Evolutionary conservation across 345 rosid species (phyloP), one percentile per base, ranked within the genome.

Genomic region (Brassica nigra): DNA sequence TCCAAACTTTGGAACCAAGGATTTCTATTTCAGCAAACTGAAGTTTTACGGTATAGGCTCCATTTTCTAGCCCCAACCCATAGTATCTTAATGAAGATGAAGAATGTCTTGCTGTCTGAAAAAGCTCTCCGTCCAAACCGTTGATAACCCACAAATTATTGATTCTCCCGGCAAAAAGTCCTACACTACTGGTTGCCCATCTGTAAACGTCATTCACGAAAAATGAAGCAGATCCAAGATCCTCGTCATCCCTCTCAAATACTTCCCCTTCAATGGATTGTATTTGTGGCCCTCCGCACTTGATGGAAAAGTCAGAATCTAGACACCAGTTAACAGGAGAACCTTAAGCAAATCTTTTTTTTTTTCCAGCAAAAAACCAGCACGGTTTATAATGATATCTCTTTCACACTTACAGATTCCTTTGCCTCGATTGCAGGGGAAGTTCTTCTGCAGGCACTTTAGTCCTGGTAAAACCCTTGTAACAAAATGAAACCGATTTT

Each of bases 201-300:
- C 83, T 86, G 8, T 66, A 7, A 1, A 65, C 28, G 68, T 67
- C 71, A 31, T 86, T 78, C 42, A 90, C 88, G 11, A 77, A 57
- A 77, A 83, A 89, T 0, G 95, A 74, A 28, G 92, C 86, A 12
- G 93, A 78, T 62, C 92, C 92, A 75, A 89, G 88, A 30, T 80
- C 67, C 64, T 1, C 75, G 15, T 87, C 74, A 2, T 89, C 93
- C 44, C 57, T 81, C 75, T 92, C 92, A 42, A 74, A 90, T 57
- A 64, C 30, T 23, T 72, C 74, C n/a, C n/a, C n/a, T n/a, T n/a
- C n/a, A n/a, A n/a, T 82, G 54, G 47, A 49, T 11, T 27, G 80
- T 66, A 83, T 80, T 70, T 72, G 69, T 66, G 86, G 89, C 74
- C 96, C 97, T 34, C 96, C 92, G 62, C 87, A 85, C 55, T 92